These are phyloP conservation scores for Ophiostoma ips DNA, from an alignment of 2,329 filamentous ascomycete species.

Conservation along the genomic window DNA sequence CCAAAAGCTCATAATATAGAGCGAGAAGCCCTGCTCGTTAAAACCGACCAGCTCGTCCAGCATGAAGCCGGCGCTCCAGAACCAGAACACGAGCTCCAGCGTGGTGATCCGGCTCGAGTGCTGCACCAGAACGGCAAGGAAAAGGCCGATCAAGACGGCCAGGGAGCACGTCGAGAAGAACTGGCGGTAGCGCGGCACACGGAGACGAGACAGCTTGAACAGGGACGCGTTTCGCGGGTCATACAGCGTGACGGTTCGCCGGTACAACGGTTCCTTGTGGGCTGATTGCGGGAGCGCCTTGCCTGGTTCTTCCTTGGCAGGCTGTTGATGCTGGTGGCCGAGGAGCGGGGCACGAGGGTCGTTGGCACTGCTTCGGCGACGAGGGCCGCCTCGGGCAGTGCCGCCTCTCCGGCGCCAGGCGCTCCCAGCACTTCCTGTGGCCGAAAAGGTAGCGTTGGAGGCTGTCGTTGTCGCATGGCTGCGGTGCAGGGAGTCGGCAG, in stretches of 20 bases:
- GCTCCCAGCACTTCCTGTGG: constrained; percentile 8
- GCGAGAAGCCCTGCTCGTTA: constrained; percentile 88
- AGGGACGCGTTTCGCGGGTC: constrained; percentile 80
- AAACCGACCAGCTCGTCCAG: constrained; percentile 91
- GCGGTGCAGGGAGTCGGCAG: constrained; percentile 72
- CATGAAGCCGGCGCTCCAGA: constrained; percentile 96
- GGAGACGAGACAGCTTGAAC: constrained; percentile 79
- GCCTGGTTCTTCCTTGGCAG: constrained; percentile 10
- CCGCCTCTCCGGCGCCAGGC: not conserved
- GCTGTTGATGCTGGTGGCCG: constrained; percentile 17
- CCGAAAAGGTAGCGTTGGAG: constrained; percentile 14
- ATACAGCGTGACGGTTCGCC: constrained; percentile 74
- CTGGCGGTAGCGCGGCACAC: constrained; percentile 83
- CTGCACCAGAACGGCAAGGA: constrained; percentile 65
- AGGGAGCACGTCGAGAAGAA: constrained; percentile 82
- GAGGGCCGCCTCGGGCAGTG: not conserved
- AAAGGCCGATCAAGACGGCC: constrained; percentile 70
- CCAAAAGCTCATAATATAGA: constrained; percentile 98
- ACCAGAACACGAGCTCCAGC: constrained; percentile 85
- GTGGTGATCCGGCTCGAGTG: constrained; percentile 69
- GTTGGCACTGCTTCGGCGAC: constrained; percentile 16
- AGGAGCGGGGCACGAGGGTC: constrained; percentile 40
- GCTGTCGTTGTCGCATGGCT: constrained; percentile 20
- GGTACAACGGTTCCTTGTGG: constrained; percentile 22
- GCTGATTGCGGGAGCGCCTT: not conserved